Conservation (phyloP, 2,329 filamentous ascomycete genomes). For the Neurospora crassa region DNA sequence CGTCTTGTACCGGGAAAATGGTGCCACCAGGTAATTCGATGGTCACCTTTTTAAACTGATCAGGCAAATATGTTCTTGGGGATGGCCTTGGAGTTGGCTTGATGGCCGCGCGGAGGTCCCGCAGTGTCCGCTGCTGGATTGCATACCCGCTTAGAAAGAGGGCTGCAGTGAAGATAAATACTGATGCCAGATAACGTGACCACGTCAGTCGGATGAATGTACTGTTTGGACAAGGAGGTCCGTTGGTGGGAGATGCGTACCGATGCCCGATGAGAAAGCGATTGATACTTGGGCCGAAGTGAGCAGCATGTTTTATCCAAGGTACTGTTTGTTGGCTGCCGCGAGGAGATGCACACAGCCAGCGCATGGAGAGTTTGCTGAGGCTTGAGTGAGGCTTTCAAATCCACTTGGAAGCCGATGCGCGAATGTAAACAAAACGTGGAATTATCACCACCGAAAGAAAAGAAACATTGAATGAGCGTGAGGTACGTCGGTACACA, state of each 20-base stretch:
- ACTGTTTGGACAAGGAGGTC: not conserved
- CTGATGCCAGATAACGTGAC: slow-evolving; percentile 29
- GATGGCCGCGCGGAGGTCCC: slow-evolving; percentile 66
- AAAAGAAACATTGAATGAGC: not conserved
- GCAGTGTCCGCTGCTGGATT: slow-evolving; percentile 77
- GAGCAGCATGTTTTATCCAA: slow-evolving; percentile 41
- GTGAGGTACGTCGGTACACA: not conserved
- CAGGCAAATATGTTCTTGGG: slow-evolving; percentile 40
- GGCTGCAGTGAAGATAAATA: slow-evolving; percentile 67
- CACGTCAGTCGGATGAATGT: not conserved
- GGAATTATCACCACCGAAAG: not conserved
- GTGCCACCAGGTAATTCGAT: slow-evolving; percentile 38
- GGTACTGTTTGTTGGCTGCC: not conserved
- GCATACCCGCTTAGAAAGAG: slow-evolving; percentile 84
- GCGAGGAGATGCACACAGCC: not conserved
- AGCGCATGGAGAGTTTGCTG: not conserved
- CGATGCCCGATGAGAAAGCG: slow-evolving; percentile 51
- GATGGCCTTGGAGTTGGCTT: slow-evolving; percentile 39
- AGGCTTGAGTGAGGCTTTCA: not conserved
- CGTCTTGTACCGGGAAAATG: slow-evolving; percentile 29
- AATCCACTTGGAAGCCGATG: not conserved
- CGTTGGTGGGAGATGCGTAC: slow-evolving; percentile 32
- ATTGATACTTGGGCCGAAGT: slow-evolving; percentile 63
- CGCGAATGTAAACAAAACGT: not conserved
- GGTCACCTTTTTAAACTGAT: slow-evolving; percentile 36